phyloP scores from a whole-genome alignment of 345 rosid genomes.

The Gossypium longicalyx region DNA sequence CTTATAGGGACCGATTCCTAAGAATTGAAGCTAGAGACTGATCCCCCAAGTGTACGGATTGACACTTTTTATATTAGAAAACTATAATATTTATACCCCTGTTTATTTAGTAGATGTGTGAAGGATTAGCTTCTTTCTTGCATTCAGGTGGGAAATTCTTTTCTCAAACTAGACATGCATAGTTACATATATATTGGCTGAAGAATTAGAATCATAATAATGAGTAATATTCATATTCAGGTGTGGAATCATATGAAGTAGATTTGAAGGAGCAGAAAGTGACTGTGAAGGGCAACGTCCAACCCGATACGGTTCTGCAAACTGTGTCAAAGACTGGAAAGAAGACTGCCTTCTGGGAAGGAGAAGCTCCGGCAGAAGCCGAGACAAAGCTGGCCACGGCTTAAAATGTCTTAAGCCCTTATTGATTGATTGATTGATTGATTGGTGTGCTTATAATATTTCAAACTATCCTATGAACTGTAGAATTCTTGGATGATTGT shows the following conservation, averaged over 20 bases:
- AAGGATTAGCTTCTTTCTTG: not conserved
- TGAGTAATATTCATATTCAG: conserved; percentile 24
- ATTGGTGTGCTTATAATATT: not conserved
- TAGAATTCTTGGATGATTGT: not conserved
- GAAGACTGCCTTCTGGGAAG: conserved; percentile 76
- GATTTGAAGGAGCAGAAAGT: conserved; percentile 79
- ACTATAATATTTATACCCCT: not conserved
- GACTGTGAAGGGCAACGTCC: conserved; percentile 75
- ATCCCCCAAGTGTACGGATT: not conserved
- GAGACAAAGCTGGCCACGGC: not conserved
- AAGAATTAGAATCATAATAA: not conserved
- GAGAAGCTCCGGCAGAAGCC: not conserved
- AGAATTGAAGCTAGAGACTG: not conserved
- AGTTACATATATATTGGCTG: not conserved
- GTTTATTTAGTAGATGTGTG: not conserved
- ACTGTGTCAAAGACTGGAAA: conserved; percentile 78
- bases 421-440: not conserved
- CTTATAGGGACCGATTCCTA: not conserved
- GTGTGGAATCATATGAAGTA: conserved; percentile 74
- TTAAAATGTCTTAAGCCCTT: not conserved
- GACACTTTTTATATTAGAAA: not conserved
- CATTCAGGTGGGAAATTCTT: too few species aligned
- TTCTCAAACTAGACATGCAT: too few species aligned
- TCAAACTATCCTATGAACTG: not conserved
- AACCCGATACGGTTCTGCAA: conserved; percentile 75